Evolutionary conservation across 192 early-diverging fungal species (phyloP).

Genomic region (Backusella macrospora): DNA sequence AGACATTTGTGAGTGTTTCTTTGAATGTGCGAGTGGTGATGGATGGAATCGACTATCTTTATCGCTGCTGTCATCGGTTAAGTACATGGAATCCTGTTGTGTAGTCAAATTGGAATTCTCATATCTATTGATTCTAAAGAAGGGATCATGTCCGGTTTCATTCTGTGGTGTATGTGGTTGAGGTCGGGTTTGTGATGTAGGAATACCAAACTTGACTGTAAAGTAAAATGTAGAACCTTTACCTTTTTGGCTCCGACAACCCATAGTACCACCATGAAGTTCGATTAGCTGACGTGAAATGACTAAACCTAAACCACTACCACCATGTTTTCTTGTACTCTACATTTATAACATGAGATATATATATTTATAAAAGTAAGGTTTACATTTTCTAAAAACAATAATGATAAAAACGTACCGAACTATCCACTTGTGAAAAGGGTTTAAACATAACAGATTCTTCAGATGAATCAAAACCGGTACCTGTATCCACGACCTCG

Average conservation of each 20-base stretch:
- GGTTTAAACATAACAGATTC: constrained; percentile 77
- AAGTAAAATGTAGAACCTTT: constrained; percentile 78
- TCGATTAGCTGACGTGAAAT: constrained; percentile 79
- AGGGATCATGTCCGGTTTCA: constrained; percentile 33
- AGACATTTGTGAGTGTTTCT: constrained; percentile 17
- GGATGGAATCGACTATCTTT: constrained; percentile 22
- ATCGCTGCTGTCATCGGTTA: background rate
- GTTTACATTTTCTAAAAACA: background rate
- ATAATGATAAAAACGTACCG: constrained; percentile 40
- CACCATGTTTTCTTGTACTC: constrained; percentile 80
- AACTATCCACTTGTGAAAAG: constrained; percentile 81
- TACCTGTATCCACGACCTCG: constrained; percentile 78
- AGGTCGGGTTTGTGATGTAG: constrained; percentile 38
- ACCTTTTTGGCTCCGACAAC: constrained; percentile 69
- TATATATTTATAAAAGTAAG: background rate
- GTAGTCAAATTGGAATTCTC: background rate
- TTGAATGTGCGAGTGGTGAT: constrained; percentile 24
- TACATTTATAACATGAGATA: background rate
- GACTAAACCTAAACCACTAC: constrained; percentile 83
- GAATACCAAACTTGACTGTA: constrained; percentile 59
- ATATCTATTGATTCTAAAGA: constrained; percentile 31
- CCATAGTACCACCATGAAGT: constrained; percentile 76
- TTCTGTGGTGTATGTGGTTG: constrained; percentile 49
- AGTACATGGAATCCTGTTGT: background rate
- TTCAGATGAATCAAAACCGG: constrained; percentile 76